Evolutionary conservation across 768 basidiomycete species (phyloP).

Genomic region (Inosperma sp.): DNA sequence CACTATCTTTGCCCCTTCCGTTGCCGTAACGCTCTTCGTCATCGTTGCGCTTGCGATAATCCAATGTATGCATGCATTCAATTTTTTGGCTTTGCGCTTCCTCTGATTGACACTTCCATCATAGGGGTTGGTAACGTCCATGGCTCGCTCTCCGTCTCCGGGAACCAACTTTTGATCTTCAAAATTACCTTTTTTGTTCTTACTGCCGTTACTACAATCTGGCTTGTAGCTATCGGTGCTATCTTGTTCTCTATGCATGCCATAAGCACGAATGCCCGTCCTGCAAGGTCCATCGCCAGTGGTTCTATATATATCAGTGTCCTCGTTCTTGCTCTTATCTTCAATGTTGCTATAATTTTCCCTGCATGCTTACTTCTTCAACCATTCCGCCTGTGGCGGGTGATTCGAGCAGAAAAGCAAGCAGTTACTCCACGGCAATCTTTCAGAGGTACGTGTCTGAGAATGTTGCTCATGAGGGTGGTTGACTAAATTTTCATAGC

Average conservation of each 20-base stretch:
- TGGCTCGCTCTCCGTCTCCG: slow-evolving; percentile 60
- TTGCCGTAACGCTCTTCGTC: slow-evolving; percentile 57
- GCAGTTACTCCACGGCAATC: slow-evolving; percentile 73
- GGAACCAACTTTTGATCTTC: slow-evolving; percentile 55
- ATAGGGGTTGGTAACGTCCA: slow-evolving; percentile 51
- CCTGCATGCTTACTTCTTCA: slow-evolving; percentile 74
- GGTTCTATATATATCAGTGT: slow-evolving; percentile 70
- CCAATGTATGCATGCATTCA: slow-evolving; percentile 52
- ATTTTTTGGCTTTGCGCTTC: neutral
- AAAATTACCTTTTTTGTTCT: slow-evolving; percentile 60
- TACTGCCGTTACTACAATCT: slow-evolving; percentile 48
- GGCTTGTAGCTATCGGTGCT: slow-evolving; percentile 65
- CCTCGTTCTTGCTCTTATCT: slow-evolving; percentile 51
- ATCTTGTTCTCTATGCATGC: slow-evolving; percentile 63
- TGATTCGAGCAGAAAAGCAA: slow-evolving; percentile 49
- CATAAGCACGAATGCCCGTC: slow-evolving; percentile 39
- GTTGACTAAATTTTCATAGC: slow-evolving; percentile 33
- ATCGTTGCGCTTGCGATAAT: slow-evolving; percentile 47
- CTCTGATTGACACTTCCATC: slow-evolving; percentile 11
- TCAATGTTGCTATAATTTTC: slow-evolving; percentile 63
- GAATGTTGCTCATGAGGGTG: slow-evolving; percentile 2
- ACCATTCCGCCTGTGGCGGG: slow-evolving; percentile 56
- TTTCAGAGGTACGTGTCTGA: slow-evolving; percentile 57
- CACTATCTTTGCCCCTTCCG: slow-evolving; percentile 62
- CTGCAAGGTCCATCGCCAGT: slow-evolving; percentile 50